These are phyloP conservation scores for Epichloe sibirici DNA, from an alignment of 2,329 filamentous ascomycete species.

Conservation along the genomic window DNA sequence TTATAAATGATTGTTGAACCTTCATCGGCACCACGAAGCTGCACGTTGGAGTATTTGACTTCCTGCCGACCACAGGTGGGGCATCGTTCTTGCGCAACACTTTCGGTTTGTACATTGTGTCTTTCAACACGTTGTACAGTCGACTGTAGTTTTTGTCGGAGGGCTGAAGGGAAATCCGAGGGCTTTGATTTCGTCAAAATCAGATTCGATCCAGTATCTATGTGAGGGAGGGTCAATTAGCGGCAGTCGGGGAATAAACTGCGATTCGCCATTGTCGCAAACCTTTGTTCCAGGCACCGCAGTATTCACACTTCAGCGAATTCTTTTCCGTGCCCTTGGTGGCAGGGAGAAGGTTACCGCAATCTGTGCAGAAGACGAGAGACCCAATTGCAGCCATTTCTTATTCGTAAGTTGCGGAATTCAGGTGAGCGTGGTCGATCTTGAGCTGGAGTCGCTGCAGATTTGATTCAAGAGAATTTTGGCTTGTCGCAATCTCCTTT, in stretches of 20 bases:
- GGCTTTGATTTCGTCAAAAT: slow-evolving; percentile 78
- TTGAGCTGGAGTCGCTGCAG: not conserved
- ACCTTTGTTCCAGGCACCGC: slow-evolving; percentile 78
- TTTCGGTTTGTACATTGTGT: slow-evolving; percentile 65
- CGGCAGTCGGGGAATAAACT: not conserved
- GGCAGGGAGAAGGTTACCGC: slow-evolving; percentile 77
- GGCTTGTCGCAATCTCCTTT: not conserved
- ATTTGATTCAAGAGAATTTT: not conserved
- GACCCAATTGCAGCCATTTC: slow-evolving; percentile 81
- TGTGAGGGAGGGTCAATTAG: not conserved
- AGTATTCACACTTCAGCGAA: slow-evolving; percentile 71
- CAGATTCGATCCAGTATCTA: slow-evolving; percentile 63
- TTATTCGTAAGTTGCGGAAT: not conserved
- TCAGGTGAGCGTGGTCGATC: not conserved
- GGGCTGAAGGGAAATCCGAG: slow-evolving; percentile 78
- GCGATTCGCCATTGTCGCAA: slow-evolving; percentile 4
- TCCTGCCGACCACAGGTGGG: slow-evolving; percentile 70
- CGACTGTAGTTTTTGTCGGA: slow-evolving; percentile 74
- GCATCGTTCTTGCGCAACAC: slow-evolving; percentile 56
- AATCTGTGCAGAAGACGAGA: slow-evolving; percentile 84
- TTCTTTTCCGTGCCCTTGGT: slow-evolving; percentile 67
- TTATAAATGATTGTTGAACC: slow-evolving; percentile 85
- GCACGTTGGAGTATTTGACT: slow-evolving; percentile 74
- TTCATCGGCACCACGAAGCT: slow-evolving; percentile 88
- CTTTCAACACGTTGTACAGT: slow-evolving; percentile 70